Conservation (phyloP, 495 filamentous ascomycete species). For the Chlorociboria aeruginascens region DNA sequence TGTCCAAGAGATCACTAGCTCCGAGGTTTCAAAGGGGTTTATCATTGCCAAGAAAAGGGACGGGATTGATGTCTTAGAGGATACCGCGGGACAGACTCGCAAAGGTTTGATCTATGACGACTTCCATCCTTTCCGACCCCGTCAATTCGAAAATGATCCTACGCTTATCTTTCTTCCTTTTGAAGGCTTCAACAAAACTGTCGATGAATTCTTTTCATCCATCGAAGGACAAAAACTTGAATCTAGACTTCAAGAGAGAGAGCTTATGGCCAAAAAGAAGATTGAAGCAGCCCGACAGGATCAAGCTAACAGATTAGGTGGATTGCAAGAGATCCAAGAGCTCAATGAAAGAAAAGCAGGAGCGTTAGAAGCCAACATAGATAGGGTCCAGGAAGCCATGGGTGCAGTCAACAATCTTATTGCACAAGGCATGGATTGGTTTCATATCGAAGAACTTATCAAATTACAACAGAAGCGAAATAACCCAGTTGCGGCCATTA, state of each 20-base stretch:
- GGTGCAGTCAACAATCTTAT: conserved; percentile 82
- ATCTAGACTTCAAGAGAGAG: conserved; percentile 66
- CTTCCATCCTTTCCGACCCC: conserved; percentile 85
- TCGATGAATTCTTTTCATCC: conserved; percentile 94
- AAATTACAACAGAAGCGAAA: conserved; percentile 68
- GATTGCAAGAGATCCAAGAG: conserved; percentile 64
- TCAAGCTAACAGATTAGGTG: conserved; percentile 72
- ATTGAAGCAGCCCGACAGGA: conserved; percentile 70
- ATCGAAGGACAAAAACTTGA: conserved; percentile 89
- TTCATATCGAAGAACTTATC: conserved; percentile 74
- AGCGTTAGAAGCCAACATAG: conserved; percentile 79
- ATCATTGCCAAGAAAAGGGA: conserved; percentile 63
- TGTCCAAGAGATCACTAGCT: conserved; percentile 46
- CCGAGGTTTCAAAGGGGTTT: conserved; percentile 57
- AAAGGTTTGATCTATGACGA: conserved; percentile 69
- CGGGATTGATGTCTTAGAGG: conserved; percentile 19
- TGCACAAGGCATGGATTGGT: conserved; percentile 93
- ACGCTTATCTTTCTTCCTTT: conserved; percentile 56
- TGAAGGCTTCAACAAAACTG: conserved; percentile 79
- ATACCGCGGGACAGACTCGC: conserved; percentile 21
- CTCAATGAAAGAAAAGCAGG: conserved; percentile 80
- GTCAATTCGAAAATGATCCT: conserved; percentile 63
- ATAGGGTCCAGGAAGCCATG: conserved; percentile 83
- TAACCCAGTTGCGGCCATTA: conserved; percentile 79
- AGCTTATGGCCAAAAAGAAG: conserved; percentile 69